Evolutionary conservation across 495 filamentous ascomycete species (phyloP).

Genomic region (Pseudoneurospora amorphoporcata): DNA sequence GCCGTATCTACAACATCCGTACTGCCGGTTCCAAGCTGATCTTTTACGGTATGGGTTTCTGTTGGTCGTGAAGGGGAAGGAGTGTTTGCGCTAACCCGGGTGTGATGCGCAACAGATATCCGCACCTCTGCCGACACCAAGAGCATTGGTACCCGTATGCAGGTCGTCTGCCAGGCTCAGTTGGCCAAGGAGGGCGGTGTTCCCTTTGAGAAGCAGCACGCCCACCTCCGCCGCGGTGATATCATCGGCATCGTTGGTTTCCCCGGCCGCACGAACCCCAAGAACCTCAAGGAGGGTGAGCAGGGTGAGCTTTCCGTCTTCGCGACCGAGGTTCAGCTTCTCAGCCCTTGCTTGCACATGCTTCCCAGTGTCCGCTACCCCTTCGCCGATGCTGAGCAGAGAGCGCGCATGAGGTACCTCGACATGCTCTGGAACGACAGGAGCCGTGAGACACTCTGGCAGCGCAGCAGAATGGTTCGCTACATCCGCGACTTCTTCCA

Average conservation of each 20-base stretch:
- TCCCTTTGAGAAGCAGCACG: conserved; percentile 77
- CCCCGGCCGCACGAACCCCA: conserved; percentile 80
- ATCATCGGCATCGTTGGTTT: conserved; percentile 82
- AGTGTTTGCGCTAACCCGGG: background rate
- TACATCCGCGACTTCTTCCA: conserved; percentile 87
- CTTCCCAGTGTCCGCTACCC: conserved; percentile 87
- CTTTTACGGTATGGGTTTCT: conserved; percentile 53
- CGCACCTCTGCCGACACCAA: conserved; percentile 41
- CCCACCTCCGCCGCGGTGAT: conserved; percentile 81
- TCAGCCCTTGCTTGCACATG: conserved; percentile 89
- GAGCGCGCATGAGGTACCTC: conserved; percentile 83
- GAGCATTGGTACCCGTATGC: conserved; percentile 60
- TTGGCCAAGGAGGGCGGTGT: conserved; percentile 47
- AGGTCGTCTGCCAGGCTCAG: conserved; percentile 85
- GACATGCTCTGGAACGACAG: conserved; percentile 93
- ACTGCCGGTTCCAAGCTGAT: conserved; percentile 71
- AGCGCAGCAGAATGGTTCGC: conserved; percentile 70
- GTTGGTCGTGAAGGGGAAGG: background rate
- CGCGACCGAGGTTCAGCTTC: conserved; percentile 69
- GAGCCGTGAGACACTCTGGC: conserved; percentile 69
- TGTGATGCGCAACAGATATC: conserved; percentile 45
- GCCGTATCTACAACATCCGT: conserved; percentile 83
- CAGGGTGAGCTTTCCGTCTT: conserved; percentile 92
- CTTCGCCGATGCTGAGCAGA: conserved; percentile 87
- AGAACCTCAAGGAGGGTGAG: conserved; percentile 57